Base-by-base conservation (phyloP, 2,329 filamentous ascomycete genomes). In the Zasmidium angulare region DNA sequence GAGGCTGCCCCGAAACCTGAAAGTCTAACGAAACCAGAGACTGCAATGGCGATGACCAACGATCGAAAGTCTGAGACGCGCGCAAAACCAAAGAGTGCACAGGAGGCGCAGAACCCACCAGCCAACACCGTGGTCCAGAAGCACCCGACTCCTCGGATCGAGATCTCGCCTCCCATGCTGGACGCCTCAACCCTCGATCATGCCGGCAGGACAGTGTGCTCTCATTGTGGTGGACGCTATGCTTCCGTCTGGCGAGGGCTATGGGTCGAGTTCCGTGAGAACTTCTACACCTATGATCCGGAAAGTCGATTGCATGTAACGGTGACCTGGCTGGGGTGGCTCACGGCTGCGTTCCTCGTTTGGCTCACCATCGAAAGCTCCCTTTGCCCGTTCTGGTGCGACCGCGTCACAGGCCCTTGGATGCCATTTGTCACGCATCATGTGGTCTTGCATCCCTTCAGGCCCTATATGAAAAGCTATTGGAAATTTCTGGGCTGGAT, bases 341-440 rank as follows among this genome's bases (percentile, higher is more conserved):
- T 74, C 24, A 68, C 77, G 12, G 59, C 81, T 1, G 21, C 75
- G 7, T 72, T 78, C 19, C 67, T 80, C 19, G 64, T 73, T 40
- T 86, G 81, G 81, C 81, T 78, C 66, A 64, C 81, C 26, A 50
- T 66, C 6, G 72, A 74, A 61, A 56, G 49, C 19, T 48, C 62
- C 20, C 62, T 71, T 7, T 69, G 64, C 58, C 36, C 40, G 36
- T 71, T 77, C 24, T 84, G 81, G 70, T 83, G 81, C 67, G 80
- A 83, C 50, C 80, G 79, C 47, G 77, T 77, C 20, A 74, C 84
- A 61, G 82, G 82, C 10, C 84, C 84, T 0, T 67, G 74, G 21
- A 83, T 79, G 53, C 84, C 84, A 0, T 83, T 79, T 60, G 82
- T 84, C 3, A 76, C 84, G 3, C 81, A 82, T 2, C 85, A 82